Conservation (phyloP, 1,139 yeast species). For the Candida freyschussii region DNA sequence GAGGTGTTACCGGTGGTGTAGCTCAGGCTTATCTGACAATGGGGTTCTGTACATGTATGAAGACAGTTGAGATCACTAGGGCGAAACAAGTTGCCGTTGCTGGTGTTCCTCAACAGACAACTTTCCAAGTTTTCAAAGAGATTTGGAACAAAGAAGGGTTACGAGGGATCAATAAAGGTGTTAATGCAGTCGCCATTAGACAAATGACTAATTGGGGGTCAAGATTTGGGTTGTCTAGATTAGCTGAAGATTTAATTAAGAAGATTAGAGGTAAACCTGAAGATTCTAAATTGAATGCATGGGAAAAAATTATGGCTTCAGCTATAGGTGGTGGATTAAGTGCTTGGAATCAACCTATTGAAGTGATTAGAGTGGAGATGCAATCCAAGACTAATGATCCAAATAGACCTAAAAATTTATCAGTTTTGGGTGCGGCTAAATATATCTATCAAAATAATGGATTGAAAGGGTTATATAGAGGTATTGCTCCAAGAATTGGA, state of each 20-base stretch:
- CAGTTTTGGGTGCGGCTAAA: constrained; percentile 71
- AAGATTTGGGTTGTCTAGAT: constrained; percentile 85
- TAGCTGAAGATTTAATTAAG: constrained; percentile 84
- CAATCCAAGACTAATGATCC: constrained; percentile 91
- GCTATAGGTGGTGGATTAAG: constrained; percentile 95
- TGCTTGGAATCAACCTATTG: constrained; percentile 99
- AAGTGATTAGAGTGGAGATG: constrained; percentile 96
- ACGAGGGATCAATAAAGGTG: constrained; percentile 94
- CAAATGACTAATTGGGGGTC: constrained; percentile 99
- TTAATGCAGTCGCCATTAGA: constrained; percentile 97
- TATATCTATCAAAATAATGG: constrained; percentile 85
- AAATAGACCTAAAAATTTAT: constrained; percentile 87
- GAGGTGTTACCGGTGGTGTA: constrained; percentile 93
- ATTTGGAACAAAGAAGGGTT: constrained; percentile 84
- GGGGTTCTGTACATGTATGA: constrained; percentile 98
- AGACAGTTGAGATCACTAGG: constrained; percentile 94
- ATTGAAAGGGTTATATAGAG: constrained; percentile 86
- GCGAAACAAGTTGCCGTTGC: constrained; percentile 68
- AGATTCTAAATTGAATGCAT: constrained; percentile 59
- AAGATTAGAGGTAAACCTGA: constrained; percentile 54
- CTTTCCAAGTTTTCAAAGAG: constrained; percentile 81
- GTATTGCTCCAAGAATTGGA: constrained; percentile 95
- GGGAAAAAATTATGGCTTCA: constrained; percentile 81
- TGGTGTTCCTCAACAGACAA: constrained; percentile 67
- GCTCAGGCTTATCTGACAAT: constrained; percentile 91